phyloP scores from a whole-genome alignment of 2,329 filamentous ascomycete genomes.

The Hypoxylon sp. region DNA sequence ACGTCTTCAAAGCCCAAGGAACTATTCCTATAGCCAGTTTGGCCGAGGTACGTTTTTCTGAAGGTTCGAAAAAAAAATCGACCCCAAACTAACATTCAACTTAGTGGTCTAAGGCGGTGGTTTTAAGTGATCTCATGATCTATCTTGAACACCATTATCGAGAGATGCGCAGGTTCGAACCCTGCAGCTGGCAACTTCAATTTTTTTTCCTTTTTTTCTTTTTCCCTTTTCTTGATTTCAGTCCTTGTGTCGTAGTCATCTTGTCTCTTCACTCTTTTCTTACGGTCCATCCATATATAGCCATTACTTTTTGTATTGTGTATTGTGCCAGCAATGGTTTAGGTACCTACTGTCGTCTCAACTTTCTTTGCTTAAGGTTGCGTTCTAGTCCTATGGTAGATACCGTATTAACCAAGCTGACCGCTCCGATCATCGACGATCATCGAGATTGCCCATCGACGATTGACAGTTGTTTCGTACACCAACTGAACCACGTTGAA shows the following conservation, averaged over 20 bases:
- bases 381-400: neutral
- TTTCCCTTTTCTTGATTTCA: neutral
- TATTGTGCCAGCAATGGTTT: neutral
- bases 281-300: neutral
- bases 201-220: constrained; percentile 13
- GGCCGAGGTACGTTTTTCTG: constrained; percentile 38
- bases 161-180: constrained; percentile 47
- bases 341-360: neutral
- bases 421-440: constrained; percentile 9
- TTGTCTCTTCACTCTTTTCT: neutral
- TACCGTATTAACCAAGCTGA: neutral
- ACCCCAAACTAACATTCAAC: constrained; percentile 20
- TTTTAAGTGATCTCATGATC: constrained; percentile 38
- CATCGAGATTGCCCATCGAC: constrained; percentile 13
- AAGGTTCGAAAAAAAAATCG: neutral
- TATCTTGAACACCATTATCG: constrained; percentile 46
- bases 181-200: constrained; percentile 42
- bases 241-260: neutral
- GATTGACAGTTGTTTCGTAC: constrained; percentile 20
- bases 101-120: constrained; percentile 44
- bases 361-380: neutral
- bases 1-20: neutral
- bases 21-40: constrained; percentile 32
- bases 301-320: neutral
- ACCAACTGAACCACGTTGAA: constrained; percentile 33